A percentile compares a stretch with the other conserved stretches of the same genome.
These are phyloP conservation scores for Coemansia sp. DNA, from an alignment of 192 early-diverging fungal species.

Conservation along the genomic window DNA sequence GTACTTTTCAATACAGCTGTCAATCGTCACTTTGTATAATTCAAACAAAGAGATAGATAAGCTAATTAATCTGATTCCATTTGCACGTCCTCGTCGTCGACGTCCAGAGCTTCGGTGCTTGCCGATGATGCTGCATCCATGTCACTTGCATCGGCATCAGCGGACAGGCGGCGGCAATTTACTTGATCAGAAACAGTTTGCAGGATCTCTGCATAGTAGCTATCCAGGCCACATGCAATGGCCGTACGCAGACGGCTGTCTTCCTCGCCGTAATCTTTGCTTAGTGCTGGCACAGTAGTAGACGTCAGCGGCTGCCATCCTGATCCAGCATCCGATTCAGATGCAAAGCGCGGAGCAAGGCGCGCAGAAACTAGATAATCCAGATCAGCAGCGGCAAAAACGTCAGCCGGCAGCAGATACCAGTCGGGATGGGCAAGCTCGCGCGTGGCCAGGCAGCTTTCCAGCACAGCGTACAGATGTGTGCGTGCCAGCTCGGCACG, in stretches of 20 bases:
- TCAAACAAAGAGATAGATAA: neutral
- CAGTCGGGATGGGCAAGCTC: slow-evolving; percentile 34
- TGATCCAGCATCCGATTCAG: neutral
- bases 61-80: slow-evolving; percentile 30
- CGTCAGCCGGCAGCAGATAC: slow-evolving; percentile 26
- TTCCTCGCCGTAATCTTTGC: slow-evolving; percentile 27
- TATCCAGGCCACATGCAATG: slow-evolving; percentile 18
- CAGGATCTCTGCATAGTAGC: slow-evolving; percentile 38
- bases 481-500: slow-evolving; percentile 25
- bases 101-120: slow-evolving; percentile 1
- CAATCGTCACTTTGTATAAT: neutral
- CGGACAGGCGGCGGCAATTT: neutral
- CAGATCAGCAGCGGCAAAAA: slow-evolving; percentile 7
- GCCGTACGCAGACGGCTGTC: slow-evolving; percentile 25
- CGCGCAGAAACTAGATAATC: slow-evolving; percentile 25
- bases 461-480: slow-evolving; percentile 25
- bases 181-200: slow-evolving; percentile 30
- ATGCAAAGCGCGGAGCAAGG: slow-evolving; percentile 25
- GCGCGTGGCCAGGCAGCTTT: slow-evolving; percentile 23
- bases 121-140: neutral
- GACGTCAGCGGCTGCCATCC: slow-evolving; percentile 14
- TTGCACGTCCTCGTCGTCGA: slow-evolving; percentile 12
- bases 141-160: neutral
- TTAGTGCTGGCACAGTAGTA: slow-evolving; percentile 16
- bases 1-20: neutral